phyloP scores from a whole-genome alignment of 768 basidiomycete genomes.

The Infundibulicybe gibba region DNA sequence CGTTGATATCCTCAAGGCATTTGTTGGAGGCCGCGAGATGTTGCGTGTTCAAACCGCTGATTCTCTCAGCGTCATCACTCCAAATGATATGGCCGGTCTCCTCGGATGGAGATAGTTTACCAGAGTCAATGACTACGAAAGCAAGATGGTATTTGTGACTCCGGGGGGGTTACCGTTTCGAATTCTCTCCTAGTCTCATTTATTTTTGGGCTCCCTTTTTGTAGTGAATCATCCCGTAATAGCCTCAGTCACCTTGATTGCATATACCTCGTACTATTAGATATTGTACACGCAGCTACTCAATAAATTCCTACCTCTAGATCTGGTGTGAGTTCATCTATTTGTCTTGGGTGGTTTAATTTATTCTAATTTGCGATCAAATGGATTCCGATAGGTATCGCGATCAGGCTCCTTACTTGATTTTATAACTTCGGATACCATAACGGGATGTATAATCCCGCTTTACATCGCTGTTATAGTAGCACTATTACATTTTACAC shows the following conservation, averaged over 20 bases:
- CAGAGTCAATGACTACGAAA: conserved; percentile 65
- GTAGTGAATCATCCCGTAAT: conserved; percentile 59
- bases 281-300: conserved; percentile 51
- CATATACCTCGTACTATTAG: conserved; percentile 51
- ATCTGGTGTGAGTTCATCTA: conserved; percentile 56
- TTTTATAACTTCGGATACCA: too few relatives aligned
- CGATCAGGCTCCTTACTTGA: too few relatives aligned
- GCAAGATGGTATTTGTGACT: conserved; percentile 52
- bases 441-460: too few relatives aligned
- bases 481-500: too few relatives aligned
- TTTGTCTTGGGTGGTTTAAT: conserved; percentile 40
- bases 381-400: too few relatives aligned
- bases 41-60: conserved; percentile 55
- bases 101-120: conserved; percentile 61
- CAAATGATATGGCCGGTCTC: conserved; percentile 71
- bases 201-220: conserved; percentile 43
- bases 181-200: too few relatives aligned
- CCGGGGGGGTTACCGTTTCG: too few relatives aligned
- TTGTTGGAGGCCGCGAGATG: conserved; percentile 36
- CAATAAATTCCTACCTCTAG: conserved; percentile 30
- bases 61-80: conserved; percentile 53
- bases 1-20: conserved; percentile 66
- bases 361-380: too few relatives aligned
- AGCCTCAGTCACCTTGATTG: conserved; percentile 59
- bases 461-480: too few relatives aligned